phyloP scores from a whole-genome alignment of 805 yeast species.

The Ogataea degrootiae region DNA sequence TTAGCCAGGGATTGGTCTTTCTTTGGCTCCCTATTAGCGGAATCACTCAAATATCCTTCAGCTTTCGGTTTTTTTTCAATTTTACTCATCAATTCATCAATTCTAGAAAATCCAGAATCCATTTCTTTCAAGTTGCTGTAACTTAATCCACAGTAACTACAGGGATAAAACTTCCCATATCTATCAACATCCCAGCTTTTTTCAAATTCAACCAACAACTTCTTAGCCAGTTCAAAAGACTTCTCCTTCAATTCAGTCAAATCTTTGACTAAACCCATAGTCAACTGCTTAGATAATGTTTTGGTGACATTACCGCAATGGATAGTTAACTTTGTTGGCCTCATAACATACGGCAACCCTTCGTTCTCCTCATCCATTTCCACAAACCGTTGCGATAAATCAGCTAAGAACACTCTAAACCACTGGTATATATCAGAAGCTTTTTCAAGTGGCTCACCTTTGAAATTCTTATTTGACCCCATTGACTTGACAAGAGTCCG shows the following conservation, averaged over 20 bases:
- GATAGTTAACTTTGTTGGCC: conserved; percentile 55
- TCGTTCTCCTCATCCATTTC: conserved; percentile 67
- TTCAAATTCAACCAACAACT: conserved; percentile 21
- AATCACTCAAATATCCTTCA: not conserved
- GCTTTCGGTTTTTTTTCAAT: not conserved
- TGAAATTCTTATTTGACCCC: conserved; percentile 83
- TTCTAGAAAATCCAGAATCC: conserved; percentile 16
- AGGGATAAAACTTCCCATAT: conserved; percentile 37
- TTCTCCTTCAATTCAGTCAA: conserved; percentile 33
- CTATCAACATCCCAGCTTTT: conserved; percentile 21
- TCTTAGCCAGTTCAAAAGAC: conserved; percentile 18
- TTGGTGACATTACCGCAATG: conserved; percentile 27
- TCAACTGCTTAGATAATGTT: conserved; percentile 38
- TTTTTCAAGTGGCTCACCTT: conserved; percentile 48
- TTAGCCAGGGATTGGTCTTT: not conserved
- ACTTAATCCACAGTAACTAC: conserved; percentile 45
- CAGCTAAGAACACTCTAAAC: conserved; percentile 82
- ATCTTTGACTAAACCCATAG: conserved; percentile 33
- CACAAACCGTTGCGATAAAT: conserved; percentile 60
- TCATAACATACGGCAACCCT: conserved; percentile 20
- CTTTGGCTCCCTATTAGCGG: not conserved
- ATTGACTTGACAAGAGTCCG: conserved; percentile 72
- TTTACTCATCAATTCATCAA: conserved; percentile 21
- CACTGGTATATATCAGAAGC: conserved; percentile 63
- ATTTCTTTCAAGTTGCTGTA: conserved; percentile 50